A percentile compares a stretch with the other conserved stretches of the same genome.
Conservation (phyloP, 768 basidiomycete species). For the Cystofilobasidium bisporidii region DNA sequence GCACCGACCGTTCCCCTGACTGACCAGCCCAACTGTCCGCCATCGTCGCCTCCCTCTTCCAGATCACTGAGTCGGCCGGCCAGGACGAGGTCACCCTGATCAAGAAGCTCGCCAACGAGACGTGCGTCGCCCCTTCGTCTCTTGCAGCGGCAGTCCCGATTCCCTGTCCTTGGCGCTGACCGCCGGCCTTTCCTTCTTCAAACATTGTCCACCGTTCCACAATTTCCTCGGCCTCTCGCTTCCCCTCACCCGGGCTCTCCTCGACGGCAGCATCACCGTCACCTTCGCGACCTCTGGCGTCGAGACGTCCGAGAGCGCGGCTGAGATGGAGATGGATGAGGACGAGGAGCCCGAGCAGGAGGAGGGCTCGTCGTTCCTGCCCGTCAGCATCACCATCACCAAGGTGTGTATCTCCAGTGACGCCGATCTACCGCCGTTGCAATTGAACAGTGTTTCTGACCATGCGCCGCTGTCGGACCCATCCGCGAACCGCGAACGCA, state of each 20-base stretch:
- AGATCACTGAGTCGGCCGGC: constrained; percentile 5
- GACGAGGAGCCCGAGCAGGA: not conserved
- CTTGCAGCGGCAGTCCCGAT: not conserved
- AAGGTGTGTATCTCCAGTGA: not conserved
- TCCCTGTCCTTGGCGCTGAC: not conserved
- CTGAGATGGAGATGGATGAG: not conserved
- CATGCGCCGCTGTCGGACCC: too few species aligned
- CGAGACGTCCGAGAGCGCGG: not conserved
- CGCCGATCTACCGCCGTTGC: not conserved
- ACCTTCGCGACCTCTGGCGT: not conserved
- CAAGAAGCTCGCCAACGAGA: constrained; percentile 7
- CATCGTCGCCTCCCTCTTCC: not conserved
- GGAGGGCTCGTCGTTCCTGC: not conserved
- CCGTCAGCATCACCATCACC: constrained; percentile 1
- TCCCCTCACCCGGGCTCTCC: not conserved
- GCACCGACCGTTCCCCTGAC: too few species aligned
- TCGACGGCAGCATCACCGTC: constrained; percentile 3
- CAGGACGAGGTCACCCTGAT: not conserved
- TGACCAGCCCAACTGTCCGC: not conserved
- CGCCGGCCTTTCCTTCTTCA: not conserved
- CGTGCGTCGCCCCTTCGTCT: not conserved
- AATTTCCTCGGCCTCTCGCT: not conserved
- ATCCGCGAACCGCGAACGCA: not conserved
- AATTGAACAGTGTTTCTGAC: too few species aligned
- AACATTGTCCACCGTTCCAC: not conserved